phyloP scores from a whole-genome alignment of 345 rosid species.

The Ceriops decandra region DNA sequence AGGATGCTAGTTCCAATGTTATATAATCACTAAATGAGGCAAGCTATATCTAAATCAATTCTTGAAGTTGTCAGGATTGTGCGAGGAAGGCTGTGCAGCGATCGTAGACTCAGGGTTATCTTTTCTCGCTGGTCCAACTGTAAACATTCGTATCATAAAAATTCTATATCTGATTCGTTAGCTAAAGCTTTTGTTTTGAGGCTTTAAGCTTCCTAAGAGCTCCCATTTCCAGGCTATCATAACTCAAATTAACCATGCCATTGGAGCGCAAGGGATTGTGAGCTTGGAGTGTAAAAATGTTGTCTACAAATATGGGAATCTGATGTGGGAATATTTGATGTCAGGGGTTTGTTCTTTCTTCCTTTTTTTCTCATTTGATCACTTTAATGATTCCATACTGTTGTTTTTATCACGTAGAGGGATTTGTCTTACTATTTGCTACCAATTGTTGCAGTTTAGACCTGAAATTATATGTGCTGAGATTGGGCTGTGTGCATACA shows the following conservation, averaged over 20 bases:
- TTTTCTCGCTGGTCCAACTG: constrained; percentile 60
- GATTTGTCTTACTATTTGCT: neutral
- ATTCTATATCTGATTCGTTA: neutral
- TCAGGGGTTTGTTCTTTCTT: constrained; percentile 43
- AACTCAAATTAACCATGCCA: constrained; percentile 49
- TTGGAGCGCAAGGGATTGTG: constrained; percentile 50
- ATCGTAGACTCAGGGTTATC: constrained; percentile 56
- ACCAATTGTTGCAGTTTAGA: constrained; percentile 30
- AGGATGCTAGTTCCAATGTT: neutral
- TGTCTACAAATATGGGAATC: constrained; percentile 34
- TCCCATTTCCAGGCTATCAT: constrained; percentile 35
- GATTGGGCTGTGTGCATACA: constrained; percentile 39
- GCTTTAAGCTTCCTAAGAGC: constrained; percentile 4
- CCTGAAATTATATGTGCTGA: constrained; percentile 53
- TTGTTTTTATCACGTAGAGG: neutral
- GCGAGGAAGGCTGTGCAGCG: constrained; percentile 41
- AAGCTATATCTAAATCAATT: neutral
- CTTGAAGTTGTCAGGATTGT: constrained; percentile 39
- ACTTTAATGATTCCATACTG: neutral
- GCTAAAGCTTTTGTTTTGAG: neutral
- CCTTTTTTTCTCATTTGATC: neutral
- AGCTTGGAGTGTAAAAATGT: constrained; percentile 46
- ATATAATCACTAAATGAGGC: neutral
- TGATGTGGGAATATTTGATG: constrained; percentile 43
- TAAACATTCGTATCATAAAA: constrained; percentile 19